Conservation (phyloP, 169 alveolate genomes). For the Amoebophrya sp. region DNA sequence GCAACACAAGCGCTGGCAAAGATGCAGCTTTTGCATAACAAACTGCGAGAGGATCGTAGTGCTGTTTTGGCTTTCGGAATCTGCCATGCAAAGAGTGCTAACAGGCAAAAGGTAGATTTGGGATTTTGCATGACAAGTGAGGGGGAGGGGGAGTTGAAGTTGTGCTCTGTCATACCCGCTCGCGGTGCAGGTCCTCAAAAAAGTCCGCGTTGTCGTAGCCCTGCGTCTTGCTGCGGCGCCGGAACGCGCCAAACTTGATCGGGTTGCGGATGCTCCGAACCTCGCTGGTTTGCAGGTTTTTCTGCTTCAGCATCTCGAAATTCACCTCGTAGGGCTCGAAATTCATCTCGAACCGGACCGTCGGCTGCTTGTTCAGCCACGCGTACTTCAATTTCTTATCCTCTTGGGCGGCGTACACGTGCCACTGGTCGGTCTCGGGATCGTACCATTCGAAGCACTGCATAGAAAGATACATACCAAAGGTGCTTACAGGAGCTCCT, state of each 20-base stretch:
- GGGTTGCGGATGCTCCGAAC: not conserved
- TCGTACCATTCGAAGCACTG: conserved; percentile 17
- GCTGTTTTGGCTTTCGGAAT: too few species aligned
- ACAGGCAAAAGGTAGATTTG: too few species aligned
- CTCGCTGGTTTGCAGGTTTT: not conserved
- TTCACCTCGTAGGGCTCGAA: not conserved
- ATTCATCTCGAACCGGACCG: not conserved
- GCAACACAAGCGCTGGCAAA: too few species aligned
- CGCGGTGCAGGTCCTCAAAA: not conserved
- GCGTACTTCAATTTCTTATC: not conserved
- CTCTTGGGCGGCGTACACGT: not conserved
- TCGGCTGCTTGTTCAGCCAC: not conserved
- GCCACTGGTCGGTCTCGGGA: not conserved
- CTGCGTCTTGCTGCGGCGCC: not conserved
- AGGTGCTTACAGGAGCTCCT: too few species aligned
- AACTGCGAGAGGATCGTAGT: too few species aligned
- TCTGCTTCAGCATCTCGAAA: not conserved
- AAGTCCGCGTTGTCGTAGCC: not conserved
- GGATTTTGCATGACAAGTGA: too few species aligned
- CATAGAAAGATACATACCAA: too few species aligned
- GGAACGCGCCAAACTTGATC: not conserved
- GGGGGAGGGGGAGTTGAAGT: too few species aligned
- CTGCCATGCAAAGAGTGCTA: too few species aligned
- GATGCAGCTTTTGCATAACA: too few species aligned
- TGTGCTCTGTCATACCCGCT: too few species aligned